phyloP scores from a whole-genome alignment of 129 eudicot species.

The Centella asiatica region DNA sequence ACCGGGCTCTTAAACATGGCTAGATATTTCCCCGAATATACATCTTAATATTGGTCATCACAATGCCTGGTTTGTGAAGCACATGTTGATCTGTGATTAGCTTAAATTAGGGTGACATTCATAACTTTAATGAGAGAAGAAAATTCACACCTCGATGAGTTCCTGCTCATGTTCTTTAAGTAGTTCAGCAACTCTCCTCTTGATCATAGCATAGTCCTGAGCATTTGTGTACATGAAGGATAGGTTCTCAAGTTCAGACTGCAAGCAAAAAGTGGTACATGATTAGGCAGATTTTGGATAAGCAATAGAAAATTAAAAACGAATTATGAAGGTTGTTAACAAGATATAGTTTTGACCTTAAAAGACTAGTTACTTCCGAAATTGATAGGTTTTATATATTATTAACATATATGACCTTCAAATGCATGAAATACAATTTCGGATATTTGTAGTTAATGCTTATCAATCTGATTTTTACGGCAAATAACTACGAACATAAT shows the following conservation, averaged over 20 bases:
- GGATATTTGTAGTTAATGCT: no score
- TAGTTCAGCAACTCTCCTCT: slow-evolving; percentile 79
- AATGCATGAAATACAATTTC: not conserved
- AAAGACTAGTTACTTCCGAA: not conserved
- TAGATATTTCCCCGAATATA: not conserved
- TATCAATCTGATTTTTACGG: no score
- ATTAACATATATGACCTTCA: not conserved
- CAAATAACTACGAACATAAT: no score
- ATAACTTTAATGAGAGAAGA: slow-evolving; percentile 1
- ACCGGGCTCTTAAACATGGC: not conserved
- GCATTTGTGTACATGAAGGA: slow-evolving; percentile 97
- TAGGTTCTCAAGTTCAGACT: slow-evolving; percentile 95
- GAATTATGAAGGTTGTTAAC: no score
- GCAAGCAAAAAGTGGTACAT: slow-evolving; percentile 21
- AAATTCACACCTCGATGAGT: slow-evolving; percentile 53
- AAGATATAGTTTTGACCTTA: not conserved
- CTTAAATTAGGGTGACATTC: not conserved
- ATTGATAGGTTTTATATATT: not conserved
- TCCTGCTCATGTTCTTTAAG: slow-evolving; percentile 87
- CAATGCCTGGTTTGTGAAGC: not conserved
- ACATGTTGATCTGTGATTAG: not conserved
- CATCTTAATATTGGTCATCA: not conserved
- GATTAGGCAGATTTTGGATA: no score
- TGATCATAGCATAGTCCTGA: slow-evolving; percentile 80
- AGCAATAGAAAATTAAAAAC: not conserved